Evolutionary conservation across 495 filamentous ascomycete genomes (phyloP), one percentile per base, ranked within the genome.

Genomic region (Aspergillus sparsus): DNA sequence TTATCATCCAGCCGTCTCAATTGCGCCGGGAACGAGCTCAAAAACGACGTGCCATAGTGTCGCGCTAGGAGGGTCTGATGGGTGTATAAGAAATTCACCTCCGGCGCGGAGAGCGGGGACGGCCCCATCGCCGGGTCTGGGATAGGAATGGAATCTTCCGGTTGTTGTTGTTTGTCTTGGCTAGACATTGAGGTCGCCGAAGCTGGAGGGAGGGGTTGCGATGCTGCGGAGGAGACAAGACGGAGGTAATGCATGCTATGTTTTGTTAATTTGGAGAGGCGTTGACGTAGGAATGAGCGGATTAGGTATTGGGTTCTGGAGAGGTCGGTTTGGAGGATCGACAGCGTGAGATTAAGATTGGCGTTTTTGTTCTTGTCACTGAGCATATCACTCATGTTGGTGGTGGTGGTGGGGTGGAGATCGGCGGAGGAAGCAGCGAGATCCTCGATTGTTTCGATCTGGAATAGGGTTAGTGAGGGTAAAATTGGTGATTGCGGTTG

Each of bases 321-420:
- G 51, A 98, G 85, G 79, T 98, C 94, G 31, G 95, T 98, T 79
- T 98, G 94, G 57, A 97, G 86, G 62, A 98, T 88, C 49, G 97
- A 95, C 64, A 98, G 87, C 62, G 82, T 84, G 70, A 98, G 95
- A 73, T 95, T 97, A 57, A 90, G 85, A 66, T 87, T 92, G 10
- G 92, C 87, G 66, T 94, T 15, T 49, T 15, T 91, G 80, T 92
- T 82, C 64, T 9, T 41, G 37, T 9, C 37, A 13, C 4, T 9
- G 44, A 87, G 21, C 21, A 27, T 27, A 1, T 27, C 84, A 58
- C 85, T 89, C 21, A 71, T 79, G 63, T 74, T 73, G 39, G 56
- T 63, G 49, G 46, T 62, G 39, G 63, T 39, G 18, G 73, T 71
- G 68, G 77, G 70, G 35, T 81, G 70, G 32, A 74, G 71, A 62